Percentiles rank a stretch among this genome's conserved stretches.
These are phyloP conservation scores for Ceratobasidium sp. DNA, from an alignment of 1,284 basidiomycete genomes.

Conservation along the genomic window DNA sequence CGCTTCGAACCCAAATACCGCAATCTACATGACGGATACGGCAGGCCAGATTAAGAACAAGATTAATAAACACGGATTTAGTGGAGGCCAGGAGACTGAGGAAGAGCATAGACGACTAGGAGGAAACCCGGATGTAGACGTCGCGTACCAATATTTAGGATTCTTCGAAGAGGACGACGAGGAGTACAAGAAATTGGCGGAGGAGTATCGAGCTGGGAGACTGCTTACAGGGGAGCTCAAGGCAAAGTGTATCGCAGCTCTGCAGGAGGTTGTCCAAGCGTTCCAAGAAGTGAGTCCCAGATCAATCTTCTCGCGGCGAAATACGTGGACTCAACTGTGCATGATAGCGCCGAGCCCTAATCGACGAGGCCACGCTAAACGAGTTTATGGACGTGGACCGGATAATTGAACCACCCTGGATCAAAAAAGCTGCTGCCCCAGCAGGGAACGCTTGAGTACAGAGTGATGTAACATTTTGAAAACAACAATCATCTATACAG, in stretches of 20 bases:
- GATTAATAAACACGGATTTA: conserved; percentile 94
- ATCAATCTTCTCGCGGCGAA: not conserved
- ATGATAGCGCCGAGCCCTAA: conserved; percentile 78
- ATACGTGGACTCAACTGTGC: conserved; percentile 15
- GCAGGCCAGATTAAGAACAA: conserved; percentile 97
- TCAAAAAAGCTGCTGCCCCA: not conserved
- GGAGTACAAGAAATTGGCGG: conserved; percentile 82
- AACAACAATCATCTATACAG: conserved; percentile 33
- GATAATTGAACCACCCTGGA: conserved; percentile 73
- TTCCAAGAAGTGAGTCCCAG: conserved; percentile 86
- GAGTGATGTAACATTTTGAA: conserved; percentile 19
- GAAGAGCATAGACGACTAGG: conserved; percentile 93
- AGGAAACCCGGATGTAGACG: conserved; percentile 96
- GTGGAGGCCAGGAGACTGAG: conserved; percentile 90
- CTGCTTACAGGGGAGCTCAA: conserved; percentile 95
- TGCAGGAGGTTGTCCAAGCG: conserved; percentile 87
- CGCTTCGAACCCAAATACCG: conserved; percentile 90
- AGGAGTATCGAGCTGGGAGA: conserved; percentile 93
- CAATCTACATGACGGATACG: conserved; percentile 97
- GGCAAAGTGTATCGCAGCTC: conserved; percentile 84
- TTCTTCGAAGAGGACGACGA: conserved; percentile 98
- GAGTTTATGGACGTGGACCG: conserved; percentile 89
- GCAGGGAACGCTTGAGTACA: not conserved
- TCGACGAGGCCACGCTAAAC: conserved; percentile 84
- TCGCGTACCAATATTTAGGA: conserved; percentile 95